Conservation (phyloP, 495 filamentous ascomycete species). For the Rostrohypoxylon terebratum region DNA sequence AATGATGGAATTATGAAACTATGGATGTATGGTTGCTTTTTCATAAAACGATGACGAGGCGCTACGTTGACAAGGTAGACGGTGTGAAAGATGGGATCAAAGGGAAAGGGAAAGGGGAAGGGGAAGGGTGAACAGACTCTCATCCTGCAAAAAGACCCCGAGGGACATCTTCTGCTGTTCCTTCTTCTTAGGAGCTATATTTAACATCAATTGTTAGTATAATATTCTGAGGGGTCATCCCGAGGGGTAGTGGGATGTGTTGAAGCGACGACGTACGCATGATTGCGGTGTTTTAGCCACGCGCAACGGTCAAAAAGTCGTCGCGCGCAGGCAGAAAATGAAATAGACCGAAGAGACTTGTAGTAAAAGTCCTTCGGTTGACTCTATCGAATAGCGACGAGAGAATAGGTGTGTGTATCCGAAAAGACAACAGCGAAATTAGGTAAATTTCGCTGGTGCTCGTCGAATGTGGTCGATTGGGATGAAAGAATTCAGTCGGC, state of each 20-base stretch:
- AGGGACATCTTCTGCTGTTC: conserved; percentile 89
- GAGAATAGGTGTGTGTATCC: conserved; percentile 1
- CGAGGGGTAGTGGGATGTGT: conserved; percentile 16
- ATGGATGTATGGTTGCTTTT: neutral
- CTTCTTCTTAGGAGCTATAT: conserved; percentile 88
- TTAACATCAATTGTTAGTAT: conserved; percentile 40
- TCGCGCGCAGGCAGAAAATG: conserved; percentile 55
- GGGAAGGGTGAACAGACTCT: conserved; percentile 69
- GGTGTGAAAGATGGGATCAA: conserved; percentile 22
- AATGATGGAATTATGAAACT: too few relatives aligned
- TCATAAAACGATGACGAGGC: conserved; percentile 23
- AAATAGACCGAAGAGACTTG: conserved; percentile 41
- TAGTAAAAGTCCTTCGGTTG: conserved; percentile 27
- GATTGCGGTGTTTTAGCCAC: conserved; percentile 73
- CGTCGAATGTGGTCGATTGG: conserved; percentile 24
- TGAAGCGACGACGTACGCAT: conserved; percentile 76
- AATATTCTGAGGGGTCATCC: conserved; percentile 6
- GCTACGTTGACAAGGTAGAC: neutral
- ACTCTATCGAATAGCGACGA: conserved; percentile 1
- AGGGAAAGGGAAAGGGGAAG: conserved; percentile 34
- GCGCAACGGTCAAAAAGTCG: conserved; percentile 59
- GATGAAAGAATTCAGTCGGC: conserved; percentile 18
- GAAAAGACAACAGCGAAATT: conserved; percentile 17
- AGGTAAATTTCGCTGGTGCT: conserved; percentile 23
- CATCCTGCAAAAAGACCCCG: conserved; percentile 87